Evolutionary conservation across 371 early-diverging fungal species (phyloP).

Genomic region (Capillidium rhysosporum): DNA sequence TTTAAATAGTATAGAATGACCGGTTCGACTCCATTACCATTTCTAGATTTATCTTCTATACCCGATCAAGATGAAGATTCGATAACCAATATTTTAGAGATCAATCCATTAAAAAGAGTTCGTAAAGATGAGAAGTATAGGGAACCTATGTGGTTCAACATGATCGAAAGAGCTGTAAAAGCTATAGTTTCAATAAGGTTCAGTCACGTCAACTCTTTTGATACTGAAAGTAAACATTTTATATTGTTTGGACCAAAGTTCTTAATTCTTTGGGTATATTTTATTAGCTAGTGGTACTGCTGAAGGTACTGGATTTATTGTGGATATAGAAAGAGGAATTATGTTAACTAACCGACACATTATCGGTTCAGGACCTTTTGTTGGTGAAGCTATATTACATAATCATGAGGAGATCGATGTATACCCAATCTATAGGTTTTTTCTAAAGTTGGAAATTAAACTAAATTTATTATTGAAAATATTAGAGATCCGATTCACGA

Average conservation of each 20-base stretch:
- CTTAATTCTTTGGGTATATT: background rate
- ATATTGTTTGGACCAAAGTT: background rate
- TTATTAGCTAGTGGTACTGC: slow-evolving; percentile 15
- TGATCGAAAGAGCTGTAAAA: slow-evolving; percentile 42
- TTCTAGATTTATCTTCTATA: no score
- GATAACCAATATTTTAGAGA: no score
- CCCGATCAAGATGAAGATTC: no score
- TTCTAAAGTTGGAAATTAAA: background rate
- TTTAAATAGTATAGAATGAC: no score
- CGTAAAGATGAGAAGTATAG: no score
- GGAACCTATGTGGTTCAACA: slow-evolving; percentile 25
- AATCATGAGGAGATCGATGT: slow-evolving; percentile 78
- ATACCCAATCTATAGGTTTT: slow-evolving; percentile 47
- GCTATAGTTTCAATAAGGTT: slow-evolving; percentile 59
- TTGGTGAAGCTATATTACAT: slow-evolving; percentile 55
- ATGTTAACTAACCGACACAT: slow-evolving; percentile 85
- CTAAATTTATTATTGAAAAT: background rate
- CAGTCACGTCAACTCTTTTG: slow-evolving; percentile 52
- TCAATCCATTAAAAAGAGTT: no score
- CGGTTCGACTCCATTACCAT: no score
- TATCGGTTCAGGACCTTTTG: slow-evolving; percentile 65
- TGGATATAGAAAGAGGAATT: slow-evolving; percentile 66
- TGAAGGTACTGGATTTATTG: slow-evolving; percentile 81
- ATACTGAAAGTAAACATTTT: slow-evolving; percentile 39
- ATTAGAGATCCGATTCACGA: slow-evolving; percentile 66